Evolutionary conservation across 2,329 filamentous ascomycete genomes (phyloP), one percentile per base, ranked within the genome.

Genomic region (Claviceps digitariae): DNA sequence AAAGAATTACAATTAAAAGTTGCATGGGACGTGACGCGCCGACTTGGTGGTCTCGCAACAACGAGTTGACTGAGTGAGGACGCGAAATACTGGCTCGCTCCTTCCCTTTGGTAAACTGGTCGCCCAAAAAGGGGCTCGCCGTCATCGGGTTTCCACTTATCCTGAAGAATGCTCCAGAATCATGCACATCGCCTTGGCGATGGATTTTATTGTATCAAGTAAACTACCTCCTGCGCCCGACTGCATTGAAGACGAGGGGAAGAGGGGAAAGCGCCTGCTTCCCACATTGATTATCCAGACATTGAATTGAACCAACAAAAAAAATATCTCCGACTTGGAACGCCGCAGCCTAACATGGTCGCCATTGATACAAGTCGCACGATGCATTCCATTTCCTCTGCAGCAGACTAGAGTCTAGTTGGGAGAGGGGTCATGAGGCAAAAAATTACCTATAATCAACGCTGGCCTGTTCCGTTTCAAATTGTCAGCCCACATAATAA

Each of bases 401-500:
- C 15, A 17, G 9, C 44, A 29, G 15, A n/a, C 44, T 20, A 27
- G 15, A 38, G 17, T 21, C 49, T 57, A 57, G 13, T 47, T 55
- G 48, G 57, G 56, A 27, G 65, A 63, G 20, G 83, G 81, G 62
- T 90, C 82, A 65, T 95, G 90, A 2, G 93, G 93, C 57, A 98
- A 70, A 67, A 98, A 98, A 66, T 98, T 98, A 50, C 93, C 93
- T 49, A 98, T 86, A 63, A 98, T 98, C 58, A 98, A 74, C 51
- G 88, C 90, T 51, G 93, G 93, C 64, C 93, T 95, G 60, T n/a
- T n/a, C n/a, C n/a, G n/a, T n/a, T n/a, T n/a, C n/a, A n/a, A n/a
- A n/a, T 57, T 20, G 46, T 52, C 45, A 57, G 46, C 46, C 46
- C n/a, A 20, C 40, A 13, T 20, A 6, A 15, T 12, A 9, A 13